Evolutionary conservation across 1,284 basidiomycete genomes (phyloP).

Genomic region (Cerioporus squamosus): DNA sequence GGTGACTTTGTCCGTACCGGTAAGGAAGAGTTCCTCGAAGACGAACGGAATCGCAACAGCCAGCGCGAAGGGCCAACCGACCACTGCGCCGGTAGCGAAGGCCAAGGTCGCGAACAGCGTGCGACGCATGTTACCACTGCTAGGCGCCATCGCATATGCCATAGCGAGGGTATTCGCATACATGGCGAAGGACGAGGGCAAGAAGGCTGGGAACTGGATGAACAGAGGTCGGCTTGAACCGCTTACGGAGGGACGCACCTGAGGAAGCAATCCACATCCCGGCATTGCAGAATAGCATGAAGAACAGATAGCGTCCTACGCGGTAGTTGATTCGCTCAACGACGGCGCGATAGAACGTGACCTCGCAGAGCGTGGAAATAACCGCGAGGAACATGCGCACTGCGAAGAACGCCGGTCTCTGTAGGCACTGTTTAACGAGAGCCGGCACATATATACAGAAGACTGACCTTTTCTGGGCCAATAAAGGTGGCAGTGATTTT

Average conservation of each 20-base stretch:
- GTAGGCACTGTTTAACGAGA: slow-evolving; percentile 10
- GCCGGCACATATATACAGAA: neutral
- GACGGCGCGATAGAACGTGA: slow-evolving; percentile 84
- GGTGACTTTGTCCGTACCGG: slow-evolving; percentile 73
- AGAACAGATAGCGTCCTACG: slow-evolving; percentile 90
- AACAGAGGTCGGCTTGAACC: neutral
- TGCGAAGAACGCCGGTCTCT: slow-evolving; percentile 89
- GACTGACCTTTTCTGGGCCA: slow-evolving; percentile 38
- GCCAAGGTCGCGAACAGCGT: slow-evolving; percentile 68
- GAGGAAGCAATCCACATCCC: slow-evolving; percentile 94
- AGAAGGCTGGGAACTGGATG: slow-evolving; percentile 62
- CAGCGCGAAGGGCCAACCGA: slow-evolving; percentile 96
- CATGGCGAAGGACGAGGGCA: slow-evolving; percentile 96
- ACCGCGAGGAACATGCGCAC: slow-evolving; percentile 82
- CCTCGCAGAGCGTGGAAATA: slow-evolving; percentile 81
- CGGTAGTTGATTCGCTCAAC: slow-evolving; percentile 85
- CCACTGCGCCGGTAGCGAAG: slow-evolving; percentile 85
- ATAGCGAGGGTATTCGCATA: slow-evolving; percentile 86
- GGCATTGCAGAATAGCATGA: slow-evolving; percentile 83
- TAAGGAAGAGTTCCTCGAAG: slow-evolving; percentile 87
- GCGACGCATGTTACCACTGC: slow-evolving; percentile 53
- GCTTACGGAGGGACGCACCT: slow-evolving; percentile 49
- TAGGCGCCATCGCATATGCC: slow-evolving; percentile 76
- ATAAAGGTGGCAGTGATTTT: slow-evolving; percentile 29
- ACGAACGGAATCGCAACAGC: slow-evolving; percentile 90